Conservation (phyloP, 805 yeast genomes). For the Metschnikowia baotianmanensis region DNA sequence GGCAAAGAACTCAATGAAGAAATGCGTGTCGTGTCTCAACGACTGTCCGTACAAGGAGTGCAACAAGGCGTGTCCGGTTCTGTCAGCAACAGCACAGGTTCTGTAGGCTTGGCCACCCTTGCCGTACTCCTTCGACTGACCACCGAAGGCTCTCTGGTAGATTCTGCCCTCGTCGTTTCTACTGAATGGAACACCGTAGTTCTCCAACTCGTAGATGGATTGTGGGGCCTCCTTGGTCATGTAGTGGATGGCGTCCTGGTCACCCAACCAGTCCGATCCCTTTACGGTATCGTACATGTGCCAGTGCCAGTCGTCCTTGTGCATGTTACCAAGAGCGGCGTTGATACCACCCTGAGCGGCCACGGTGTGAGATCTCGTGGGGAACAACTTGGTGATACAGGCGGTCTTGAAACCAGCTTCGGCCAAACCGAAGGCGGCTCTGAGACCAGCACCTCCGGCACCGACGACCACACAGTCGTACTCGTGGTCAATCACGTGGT, state of each 20-base stretch:
- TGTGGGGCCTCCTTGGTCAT: constrained; percentile 98
- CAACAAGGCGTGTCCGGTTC: constrained; percentile 96
- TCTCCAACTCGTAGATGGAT: constrained; percentile 94
- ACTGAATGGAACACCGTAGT: constrained; percentile 97
- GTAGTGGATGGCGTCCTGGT: constrained; percentile 98
- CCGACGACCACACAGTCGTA: constrained; percentile 98
- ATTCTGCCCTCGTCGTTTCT: constrained; percentile 95
- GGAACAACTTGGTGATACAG: constrained; percentile 94
- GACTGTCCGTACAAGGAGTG: constrained; percentile 97
- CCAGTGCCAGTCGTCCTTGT: constrained; percentile 98
- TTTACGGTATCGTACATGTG: constrained; percentile 99
- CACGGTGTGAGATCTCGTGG: constrained; percentile 97
- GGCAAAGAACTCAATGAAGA: constrained; percentile 96
- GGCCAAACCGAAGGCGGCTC: constrained; percentile 98
- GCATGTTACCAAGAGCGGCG: constrained; percentile 99
- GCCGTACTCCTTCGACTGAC: constrained; percentile 92
- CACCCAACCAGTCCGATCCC: constrained; percentile 99
- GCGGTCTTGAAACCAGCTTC: constrained; percentile 98
- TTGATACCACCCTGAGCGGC: constrained; percentile 99
- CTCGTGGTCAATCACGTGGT: constrained; percentile 94
- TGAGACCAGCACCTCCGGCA: constrained; percentile 98
- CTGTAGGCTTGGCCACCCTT: constrained; percentile 99
- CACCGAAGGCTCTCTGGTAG: constrained; percentile 99
- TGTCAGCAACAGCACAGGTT: constrained; percentile 99
- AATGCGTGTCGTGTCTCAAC: constrained; percentile 93